Conservation (phyloP, 169 alveolate genomes). For the Babesia ovis region DNA sequence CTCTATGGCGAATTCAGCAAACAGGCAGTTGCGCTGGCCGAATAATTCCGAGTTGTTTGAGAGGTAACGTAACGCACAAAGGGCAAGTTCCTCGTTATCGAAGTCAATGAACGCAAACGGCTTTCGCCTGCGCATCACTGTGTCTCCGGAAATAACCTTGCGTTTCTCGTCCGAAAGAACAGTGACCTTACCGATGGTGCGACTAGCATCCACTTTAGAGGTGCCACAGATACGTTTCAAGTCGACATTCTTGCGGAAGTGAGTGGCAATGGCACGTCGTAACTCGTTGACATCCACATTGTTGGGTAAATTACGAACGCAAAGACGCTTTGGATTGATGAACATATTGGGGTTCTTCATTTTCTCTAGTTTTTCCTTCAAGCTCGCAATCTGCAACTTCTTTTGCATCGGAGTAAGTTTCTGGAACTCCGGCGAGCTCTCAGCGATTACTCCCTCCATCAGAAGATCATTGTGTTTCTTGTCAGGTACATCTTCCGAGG, state of each 20-base stretch:
- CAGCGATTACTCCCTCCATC: slow-evolving; percentile 57
- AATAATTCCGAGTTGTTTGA: slow-evolving; percentile 45
- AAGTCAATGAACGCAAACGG: slow-evolving; percentile 66
- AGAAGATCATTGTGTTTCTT: slow-evolving; percentile 43
- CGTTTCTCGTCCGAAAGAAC: slow-evolving; percentile 55
- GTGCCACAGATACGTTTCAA: slow-evolving; percentile 15
- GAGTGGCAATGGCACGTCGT: slow-evolving; percentile 41
- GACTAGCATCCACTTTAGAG: slow-evolving; percentile 33
- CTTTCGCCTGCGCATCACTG: slow-evolving; percentile 41
- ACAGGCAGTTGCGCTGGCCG: slow-evolving; percentile 22
- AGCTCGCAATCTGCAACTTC: slow-evolving; percentile 13
- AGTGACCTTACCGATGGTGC: slow-evolving; percentile 51
- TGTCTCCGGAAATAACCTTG: slow-evolving; percentile 48
- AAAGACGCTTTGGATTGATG: slow-evolving; percentile 60
- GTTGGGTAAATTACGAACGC: slow-evolving; percentile 61
- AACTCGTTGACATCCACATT: slow-evolving; percentile 46
- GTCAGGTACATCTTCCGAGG: background rate
- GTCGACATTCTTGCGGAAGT: slow-evolving; percentile 25
- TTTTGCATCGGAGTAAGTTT: slow-evolving; percentile 30
- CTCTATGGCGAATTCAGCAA: slow-evolving; percentile 67
- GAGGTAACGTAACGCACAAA: slow-evolving; percentile 42
- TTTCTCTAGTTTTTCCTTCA: slow-evolving; percentile 51
- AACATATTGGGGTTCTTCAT: slow-evolving; percentile 63
- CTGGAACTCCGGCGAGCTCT: slow-evolving; percentile 53
- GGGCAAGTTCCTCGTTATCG: slow-evolving; percentile 54